Evolutionary conservation across 164 flowering plant genomes (phyloP), one percentile per base, ranked within the genome.

Genomic region (Litsea cubeba): DNA sequence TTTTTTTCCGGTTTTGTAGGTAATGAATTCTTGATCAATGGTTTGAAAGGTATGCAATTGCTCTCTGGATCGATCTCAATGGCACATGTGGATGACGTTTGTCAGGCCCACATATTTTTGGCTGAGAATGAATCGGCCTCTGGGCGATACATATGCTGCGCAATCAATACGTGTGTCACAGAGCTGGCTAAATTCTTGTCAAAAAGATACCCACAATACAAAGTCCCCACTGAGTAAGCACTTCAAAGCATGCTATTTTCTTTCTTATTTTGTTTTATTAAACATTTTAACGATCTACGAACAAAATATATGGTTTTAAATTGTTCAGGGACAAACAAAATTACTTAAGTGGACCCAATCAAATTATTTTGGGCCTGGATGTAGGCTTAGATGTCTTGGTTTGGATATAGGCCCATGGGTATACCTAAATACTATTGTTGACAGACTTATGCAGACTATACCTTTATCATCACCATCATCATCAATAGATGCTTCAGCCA

Each of bases 81-180:
- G 0, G 26, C 84, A 6, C 97, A 93, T 51, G 89, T 93, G 3
- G 89, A 89, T 57, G 97, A 93, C 75, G 90, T 89, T 14, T 85
- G 89, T 54, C 77, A 83, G 0, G 91, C 97, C 15, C 97, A 91
- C 24, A 72, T 91, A 14, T 91, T 87, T 75, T 23, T 93, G 24
- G 93, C 91, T 0, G 94, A 89, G 87, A 86, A 86, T 71, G 88
- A 86, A 78, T 81, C 89, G 58, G 94, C 94, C 64, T 84, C 90
- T 12, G 95, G 94, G 12, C 87, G 95, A 17, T 93, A 93, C 82
- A 88, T 89, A 10, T 88, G 93, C 85, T 83, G 84, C 75, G 79
- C 82, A 14, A 75, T 60, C 67, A 90, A 88, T 75, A 84, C 89
- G 46, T 83, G 88, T 70, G 85, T 91, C 66, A 76, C 84, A 30